Evolutionary conservation across 371 early-diverging fungal genomes (phyloP).

Genomic region (Mucor racemosus): DNA sequence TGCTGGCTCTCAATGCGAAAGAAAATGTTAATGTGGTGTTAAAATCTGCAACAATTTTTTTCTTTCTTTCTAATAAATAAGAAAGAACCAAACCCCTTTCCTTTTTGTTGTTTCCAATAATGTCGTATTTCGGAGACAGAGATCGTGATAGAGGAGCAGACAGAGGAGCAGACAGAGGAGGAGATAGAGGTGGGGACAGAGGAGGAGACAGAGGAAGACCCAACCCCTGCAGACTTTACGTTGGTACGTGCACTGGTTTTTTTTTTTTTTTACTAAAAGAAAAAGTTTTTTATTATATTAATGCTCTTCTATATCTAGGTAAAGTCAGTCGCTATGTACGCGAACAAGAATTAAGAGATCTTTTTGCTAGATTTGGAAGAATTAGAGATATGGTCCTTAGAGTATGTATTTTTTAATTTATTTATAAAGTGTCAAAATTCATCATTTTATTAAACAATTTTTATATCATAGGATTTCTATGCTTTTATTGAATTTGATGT

Average conservation of each 20-base stretch:
- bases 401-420: constrained; percentile 23
- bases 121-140: constrained; percentile 32
- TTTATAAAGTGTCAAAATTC: constrained; percentile 9
- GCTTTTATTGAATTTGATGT: constrained; percentile 67
- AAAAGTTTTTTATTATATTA: neutral
- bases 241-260: constrained; percentile 24
- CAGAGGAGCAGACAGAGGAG: constrained; percentile 9
- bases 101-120: constrained; percentile 13
- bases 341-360: constrained; percentile 42
- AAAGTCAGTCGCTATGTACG: constrained; percentile 45
- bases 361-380: constrained; percentile 40
- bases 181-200: constrained; percentile 25
- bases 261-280: no score
- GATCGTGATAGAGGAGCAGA: constrained; percentile 20
- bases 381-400: constrained; percentile 35
- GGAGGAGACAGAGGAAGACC: constrained; percentile 28
- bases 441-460: constrained; percentile 9
- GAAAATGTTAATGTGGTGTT: no score
- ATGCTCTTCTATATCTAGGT: constrained; percentile 20
- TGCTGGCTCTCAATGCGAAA: neutral
- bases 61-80: constrained; percentile 12
- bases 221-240: constrained; percentile 45
- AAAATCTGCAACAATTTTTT: neutral
- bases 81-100: constrained; percentile 5
- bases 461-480: constrained; percentile 27